Conservation (phyloP, 2,329 filamentous ascomycete genomes). For the Diplocarpon rosae region DNA sequence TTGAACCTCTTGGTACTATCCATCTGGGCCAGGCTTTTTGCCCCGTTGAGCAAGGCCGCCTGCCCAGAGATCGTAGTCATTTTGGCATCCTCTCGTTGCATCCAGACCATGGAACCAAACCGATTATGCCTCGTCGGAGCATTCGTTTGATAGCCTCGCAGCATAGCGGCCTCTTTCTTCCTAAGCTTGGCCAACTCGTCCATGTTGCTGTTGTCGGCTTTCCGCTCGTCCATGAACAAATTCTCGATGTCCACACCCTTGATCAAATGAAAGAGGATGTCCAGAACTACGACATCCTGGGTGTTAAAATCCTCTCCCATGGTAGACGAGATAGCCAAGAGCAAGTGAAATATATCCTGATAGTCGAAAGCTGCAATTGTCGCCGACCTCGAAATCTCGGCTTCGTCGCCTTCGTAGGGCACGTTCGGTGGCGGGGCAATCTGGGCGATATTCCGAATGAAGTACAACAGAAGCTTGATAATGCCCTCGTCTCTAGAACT, state of each 20-base stretch:
- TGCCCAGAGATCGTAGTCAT: slow-evolving; percentile 83
- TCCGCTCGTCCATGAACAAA: slow-evolving; percentile 72
- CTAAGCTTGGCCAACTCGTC: slow-evolving; percentile 66
- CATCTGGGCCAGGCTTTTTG: slow-evolving; percentile 73
- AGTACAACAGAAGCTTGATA: slow-evolving; percentile 80
- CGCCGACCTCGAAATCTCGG: slow-evolving; percentile 76
- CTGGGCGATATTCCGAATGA: slow-evolving; percentile 79
- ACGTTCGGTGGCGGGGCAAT: slow-evolving; percentile 65
- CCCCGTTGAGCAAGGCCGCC: slow-evolving; percentile 63
- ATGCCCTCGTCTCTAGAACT: slow-evolving; percentile 77
- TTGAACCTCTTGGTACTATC: slow-evolving; percentile 86
- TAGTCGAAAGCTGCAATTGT: slow-evolving; percentile 82
- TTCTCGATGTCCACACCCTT: slow-evolving; percentile 80
- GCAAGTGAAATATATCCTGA: slow-evolving; percentile 78
- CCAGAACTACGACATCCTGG: slow-evolving; percentile 81
- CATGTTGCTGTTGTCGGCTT: slow-evolving; percentile 56
- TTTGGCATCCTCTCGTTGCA: slow-evolving; percentile 76
- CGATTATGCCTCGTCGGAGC: slow-evolving; percentile 82
- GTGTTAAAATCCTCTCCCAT: slow-evolving; percentile 88
- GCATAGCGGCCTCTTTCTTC: slow-evolving; percentile 74
- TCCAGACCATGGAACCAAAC: slow-evolving; percentile 96
- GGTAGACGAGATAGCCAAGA: slow-evolving; percentile 81
- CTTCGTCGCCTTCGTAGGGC: slow-evolving; percentile 76
- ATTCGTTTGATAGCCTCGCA: slow-evolving; percentile 63
- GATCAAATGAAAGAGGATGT: slow-evolving; percentile 83